Conservation (phyloP, 345 rosid species). For the Luvunga scandens region DNA sequence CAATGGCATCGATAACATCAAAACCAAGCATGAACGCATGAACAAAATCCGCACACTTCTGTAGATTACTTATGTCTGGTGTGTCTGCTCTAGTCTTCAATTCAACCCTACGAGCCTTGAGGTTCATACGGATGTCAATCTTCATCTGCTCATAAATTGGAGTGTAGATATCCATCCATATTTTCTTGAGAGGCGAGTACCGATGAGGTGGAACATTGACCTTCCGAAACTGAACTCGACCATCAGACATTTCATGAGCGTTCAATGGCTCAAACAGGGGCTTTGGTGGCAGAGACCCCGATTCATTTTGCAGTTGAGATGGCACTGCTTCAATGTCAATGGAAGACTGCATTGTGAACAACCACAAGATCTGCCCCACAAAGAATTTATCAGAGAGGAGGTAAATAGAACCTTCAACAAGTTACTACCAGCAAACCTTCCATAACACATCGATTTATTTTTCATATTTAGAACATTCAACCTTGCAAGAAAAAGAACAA, state of each 20-base stretch:
- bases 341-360: constrained; percentile 17
- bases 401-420: not conserved
- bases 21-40: constrained; percentile 93
- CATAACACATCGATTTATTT: not conserved
- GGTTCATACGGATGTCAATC: constrained; percentile 82
- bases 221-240: constrained; percentile 66
- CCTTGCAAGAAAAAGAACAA: not conserved
- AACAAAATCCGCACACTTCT: constrained; percentile 84
- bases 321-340: constrained; percentile 53
- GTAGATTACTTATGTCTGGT: constrained; percentile 69
- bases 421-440: not conserved
- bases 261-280: constrained; percentile 66
- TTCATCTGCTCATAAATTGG: constrained; percentile 84
- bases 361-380: not conserved
- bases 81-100: constrained; percentile 70
- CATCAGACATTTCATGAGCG: constrained; percentile 89
- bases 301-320: constrained; percentile 1
- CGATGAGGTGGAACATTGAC: constrained; percentile 76
- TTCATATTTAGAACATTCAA: not conserved
- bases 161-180: constrained; percentile 80
- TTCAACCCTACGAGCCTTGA: constrained; percentile 78
- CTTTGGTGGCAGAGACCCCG: constrained; percentile 45
- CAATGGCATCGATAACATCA: constrained; percentile 69
- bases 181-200: constrained; percentile 77
- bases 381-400: not conserved